Evolutionary conservation across 139 green algal species (phyloP), one percentile per base, ranked within the genome.

Genomic region (Coelastrella sp.): DNA sequence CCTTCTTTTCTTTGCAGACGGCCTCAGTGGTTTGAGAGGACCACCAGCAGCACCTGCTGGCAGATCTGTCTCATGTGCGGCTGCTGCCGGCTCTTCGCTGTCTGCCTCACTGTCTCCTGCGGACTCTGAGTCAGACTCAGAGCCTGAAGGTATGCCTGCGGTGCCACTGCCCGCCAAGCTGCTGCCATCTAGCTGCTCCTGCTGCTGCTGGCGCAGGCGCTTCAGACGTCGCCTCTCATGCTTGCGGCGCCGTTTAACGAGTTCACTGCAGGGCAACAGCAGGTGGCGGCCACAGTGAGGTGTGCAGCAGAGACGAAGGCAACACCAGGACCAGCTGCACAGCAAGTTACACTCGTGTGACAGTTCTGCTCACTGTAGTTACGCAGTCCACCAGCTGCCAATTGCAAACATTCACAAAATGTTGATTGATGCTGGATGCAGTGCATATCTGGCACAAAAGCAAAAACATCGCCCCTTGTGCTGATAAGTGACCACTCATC

Each of bases 71-170:
- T 76, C 60, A 57, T 61, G 58, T 56, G 56, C 65, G 27, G 82
- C 82, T 65, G 27, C 65, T 88, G 81, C 24, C 7, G 49, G 56
- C 56, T n/a, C 19, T 83, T 56, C 78, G 49, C 78, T 83, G 78
- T n/a, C 79, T 9, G 57, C 19, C 6, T 57, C 79, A 24, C 15
- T 76, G 17, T 76, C 68, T 27, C 19, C 68, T 24, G 8, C 15
- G 7, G 68, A 76, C 68, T 76, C 68, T 27, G 68, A 27, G 68
- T 76, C 68, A 27, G 68, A 76, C 19, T n/a, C 15, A 27, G 68
- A 76, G 68, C 68, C 68, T 27, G 68, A 76, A 12, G 17, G 17
- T 76, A 25, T 19, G 24, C 17, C 68, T 76, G 68, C 35, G 8
- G 19, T 27, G 68, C 68, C 17, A 8, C 68, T 25, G 10, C 19